Evolutionary conservation across 345 rosid species (phyloP).

Genomic region (Lepidium africanum): DNA sequence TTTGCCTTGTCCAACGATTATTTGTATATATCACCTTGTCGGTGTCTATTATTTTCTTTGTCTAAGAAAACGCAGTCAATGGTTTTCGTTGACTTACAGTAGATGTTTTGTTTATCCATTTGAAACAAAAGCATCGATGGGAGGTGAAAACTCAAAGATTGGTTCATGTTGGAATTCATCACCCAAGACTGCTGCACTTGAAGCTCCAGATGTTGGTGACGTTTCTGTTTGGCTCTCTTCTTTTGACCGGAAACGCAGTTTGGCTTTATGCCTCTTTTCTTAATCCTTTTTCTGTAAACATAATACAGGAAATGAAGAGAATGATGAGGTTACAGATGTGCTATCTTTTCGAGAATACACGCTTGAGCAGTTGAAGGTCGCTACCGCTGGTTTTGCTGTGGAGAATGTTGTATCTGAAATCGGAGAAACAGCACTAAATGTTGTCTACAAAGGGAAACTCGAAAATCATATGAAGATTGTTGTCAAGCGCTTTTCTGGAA

Average conservation of each 20-base stretch:
- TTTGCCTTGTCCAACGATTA: neutral
- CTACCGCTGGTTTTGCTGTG: constrained; percentile 69
- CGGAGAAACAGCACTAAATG: constrained; percentile 73
- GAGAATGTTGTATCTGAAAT: constrained; percentile 80
- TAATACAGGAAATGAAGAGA: constrained; percentile 40
- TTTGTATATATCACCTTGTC: neutral
- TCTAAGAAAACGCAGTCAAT: neutral
- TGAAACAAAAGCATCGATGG: constrained; percentile 29
- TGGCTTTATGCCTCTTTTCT: neutral
- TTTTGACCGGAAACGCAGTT: neutral
- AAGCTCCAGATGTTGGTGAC: constrained; percentile 51
- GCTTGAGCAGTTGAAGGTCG: constrained; percentile 56
- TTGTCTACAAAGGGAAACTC: constrained; percentile 72
- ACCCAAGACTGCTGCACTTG: constrained; percentile 43
- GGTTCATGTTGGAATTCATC: constrained; percentile 38
- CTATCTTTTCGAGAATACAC: constrained; percentile 52
- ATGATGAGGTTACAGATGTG: constrained; percentile 24
- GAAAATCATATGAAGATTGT: constrained; percentile 61
- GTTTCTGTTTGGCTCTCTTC: neutral
- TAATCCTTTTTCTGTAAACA: neutral
- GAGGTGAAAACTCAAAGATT: constrained; percentile 48
- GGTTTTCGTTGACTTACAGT: too few species aligned
- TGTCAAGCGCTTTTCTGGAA: constrained; percentile 67
- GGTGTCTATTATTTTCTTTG: neutral
- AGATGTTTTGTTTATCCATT: too few species aligned